A percentile compares a stretch with the other conserved stretches of the same genome.
Evolutionary conservation across 331 rosid species (phyloP).

Genomic region (Erythrophleum ivorense): DNA sequence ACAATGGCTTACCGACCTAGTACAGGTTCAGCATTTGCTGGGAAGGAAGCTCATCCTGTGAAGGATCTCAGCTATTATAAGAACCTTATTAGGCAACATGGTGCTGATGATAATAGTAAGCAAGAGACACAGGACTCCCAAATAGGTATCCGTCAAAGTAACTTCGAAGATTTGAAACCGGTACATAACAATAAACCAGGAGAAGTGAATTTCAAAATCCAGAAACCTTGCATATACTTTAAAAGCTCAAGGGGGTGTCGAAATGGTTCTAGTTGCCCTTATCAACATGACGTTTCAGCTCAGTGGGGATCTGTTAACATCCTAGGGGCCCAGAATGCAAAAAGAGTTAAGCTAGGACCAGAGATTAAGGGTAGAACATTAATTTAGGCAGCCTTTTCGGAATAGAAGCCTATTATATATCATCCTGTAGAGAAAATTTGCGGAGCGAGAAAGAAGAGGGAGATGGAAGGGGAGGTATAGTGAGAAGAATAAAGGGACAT

Average conservation of each 20-base stretch:
- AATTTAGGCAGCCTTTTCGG: background rate
- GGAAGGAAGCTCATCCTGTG: slow-evolving; percentile 14
- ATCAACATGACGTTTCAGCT: slow-evolving; percentile 52
- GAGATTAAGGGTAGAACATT: slow-evolving; percentile 45
- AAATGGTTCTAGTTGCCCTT: slow-evolving; percentile 62
- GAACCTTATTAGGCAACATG: slow-evolving; percentile 74
- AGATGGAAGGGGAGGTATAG: background rate
- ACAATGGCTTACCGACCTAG: slow-evolving; percentile 33
- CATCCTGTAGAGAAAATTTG: slow-evolving; percentile 18
- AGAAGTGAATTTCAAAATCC: slow-evolving; percentile 49
- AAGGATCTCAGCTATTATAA: slow-evolving; percentile 69
- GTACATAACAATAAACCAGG: slow-evolving; percentile 41
- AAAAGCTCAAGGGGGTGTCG: slow-evolving; percentile 66
- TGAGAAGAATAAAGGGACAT: background rate
- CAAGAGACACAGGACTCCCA: slow-evolving; percentile 46
- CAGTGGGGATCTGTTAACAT: slow-evolving; percentile 39
- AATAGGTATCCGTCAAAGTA: slow-evolving; percentile 47
- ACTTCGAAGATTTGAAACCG: slow-evolving; percentile 45
- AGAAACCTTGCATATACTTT: slow-evolving; percentile 67
- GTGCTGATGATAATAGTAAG: slow-evolving; percentile 41
- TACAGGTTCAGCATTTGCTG: slow-evolving; percentile 21
- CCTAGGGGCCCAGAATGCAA: slow-evolving; percentile 48
- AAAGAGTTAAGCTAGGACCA: slow-evolving; percentile 59
- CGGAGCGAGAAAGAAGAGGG: background rate
- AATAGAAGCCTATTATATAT: background rate